Base-by-base conservation (phyloP, 257 asterid species). In the Echites panduratus region DNA sequence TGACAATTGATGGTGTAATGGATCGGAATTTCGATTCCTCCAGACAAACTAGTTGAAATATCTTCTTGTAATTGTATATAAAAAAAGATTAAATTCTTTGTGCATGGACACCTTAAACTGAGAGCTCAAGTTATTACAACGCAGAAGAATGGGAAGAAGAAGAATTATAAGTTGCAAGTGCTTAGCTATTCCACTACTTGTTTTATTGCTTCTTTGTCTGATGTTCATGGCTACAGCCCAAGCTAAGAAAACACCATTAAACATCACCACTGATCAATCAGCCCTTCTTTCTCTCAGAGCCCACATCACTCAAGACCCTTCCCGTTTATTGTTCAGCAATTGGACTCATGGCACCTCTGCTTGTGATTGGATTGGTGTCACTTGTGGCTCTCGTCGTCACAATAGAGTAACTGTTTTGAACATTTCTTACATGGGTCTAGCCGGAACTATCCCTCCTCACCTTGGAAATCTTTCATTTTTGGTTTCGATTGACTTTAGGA, bases 381-480 rank as follows among this genome's bases (percentile, higher is more conserved):
- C 19, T 3, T 75, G 79, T 48, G 52, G 70, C 19, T 32, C 38
- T 32, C 49, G 38, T 11, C 22, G 48, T 2, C 59, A 68, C 62
- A 3, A 48, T 3, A 57, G 74, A 48, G 79, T 75, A 7, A 22
- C 8, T n/a, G 70, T 64, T 5, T 9, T 75, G 41, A 32, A 68
- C 50, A 17, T 75, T n/a, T 68, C 74, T 7, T 0, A 9, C 13
- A 5, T 59, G 6, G 70, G 65, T 8, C 69, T 75, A 5, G 27
- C 27, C 2, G 79, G 79, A 20, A 53, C 27, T 53, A 7, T 53
- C 1, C 59, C 59, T 53, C 24, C 59, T 44, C 75, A 63, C 64
- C 16, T 73, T 5, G 77, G 77, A n/a, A 73, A 63, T 17, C 71
- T 73, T 24, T 75, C 79, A 14, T 82, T 75, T 26, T 83, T 84